phyloP scores from a whole-genome alignment of 1,139 yeast species.

The Saccharomycopsis phalli region DNA sequence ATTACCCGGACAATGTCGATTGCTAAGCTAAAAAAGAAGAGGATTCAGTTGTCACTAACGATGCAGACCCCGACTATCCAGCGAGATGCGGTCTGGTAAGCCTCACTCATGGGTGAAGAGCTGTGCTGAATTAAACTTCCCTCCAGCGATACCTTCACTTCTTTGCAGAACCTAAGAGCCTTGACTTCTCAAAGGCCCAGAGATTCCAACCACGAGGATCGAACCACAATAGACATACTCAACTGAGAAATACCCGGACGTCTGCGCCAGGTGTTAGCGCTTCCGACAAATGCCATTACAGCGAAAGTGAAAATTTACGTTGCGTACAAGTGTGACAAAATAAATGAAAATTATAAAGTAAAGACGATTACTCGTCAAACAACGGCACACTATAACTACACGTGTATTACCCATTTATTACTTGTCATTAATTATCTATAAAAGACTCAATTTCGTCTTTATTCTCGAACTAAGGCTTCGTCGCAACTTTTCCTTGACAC shows the following conservation, averaged over 20 bases:
- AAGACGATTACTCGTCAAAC: too few species aligned
- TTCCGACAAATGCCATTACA: constrained; percentile 20
- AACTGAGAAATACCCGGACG: constrained; percentile 16
- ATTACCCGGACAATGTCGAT: neutral
- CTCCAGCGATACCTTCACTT: constrained; percentile 20
- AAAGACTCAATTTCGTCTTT: neutral
- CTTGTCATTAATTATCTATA: neutral
- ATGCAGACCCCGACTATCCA: constrained; percentile 12
- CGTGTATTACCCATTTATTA: too few species aligned
- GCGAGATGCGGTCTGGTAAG: constrained; percentile 20
- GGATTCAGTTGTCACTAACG: constrained; percentile 1
- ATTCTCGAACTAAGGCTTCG: constrained; percentile 7
- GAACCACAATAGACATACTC: constrained; percentile 19
- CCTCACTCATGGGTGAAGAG: constrained; percentile 19
- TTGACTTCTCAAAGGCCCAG: constrained; percentile 15
- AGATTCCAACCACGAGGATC: constrained; percentile 20
- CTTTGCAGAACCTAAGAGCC: constrained; percentile 11
- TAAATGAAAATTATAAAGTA: too few species aligned
- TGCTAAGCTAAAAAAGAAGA: neutral
- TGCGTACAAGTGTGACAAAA: neutral
- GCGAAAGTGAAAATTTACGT: constrained; percentile 9
- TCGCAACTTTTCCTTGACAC: constrained; percentile 7
- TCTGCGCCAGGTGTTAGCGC: constrained; percentile 10
- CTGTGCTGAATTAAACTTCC: constrained; percentile 21
- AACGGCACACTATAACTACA: too few species aligned